Percentiles rank a stretch among this genome's conserved stretches.
Conservation (phyloP, 169 alveolate genomes). For the Cystoisospora suis region DNA sequence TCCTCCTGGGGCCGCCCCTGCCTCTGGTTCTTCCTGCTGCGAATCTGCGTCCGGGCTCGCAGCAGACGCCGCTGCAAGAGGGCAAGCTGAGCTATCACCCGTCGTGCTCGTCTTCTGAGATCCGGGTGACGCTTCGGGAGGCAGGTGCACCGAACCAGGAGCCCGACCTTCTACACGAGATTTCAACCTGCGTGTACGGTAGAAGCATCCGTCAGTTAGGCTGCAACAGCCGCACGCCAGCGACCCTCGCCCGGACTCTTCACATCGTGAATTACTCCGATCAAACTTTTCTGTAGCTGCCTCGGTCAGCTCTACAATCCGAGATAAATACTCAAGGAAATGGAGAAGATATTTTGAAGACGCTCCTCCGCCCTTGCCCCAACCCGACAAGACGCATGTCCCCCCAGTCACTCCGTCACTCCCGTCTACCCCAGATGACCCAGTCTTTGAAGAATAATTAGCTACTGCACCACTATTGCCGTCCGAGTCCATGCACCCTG, state of each 20-base stretch:
- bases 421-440: neutral
- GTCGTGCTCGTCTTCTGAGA: too few species aligned
- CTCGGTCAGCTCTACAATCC: constrained; percentile 44
- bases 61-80: too few species aligned
- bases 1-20: too few species aligned
- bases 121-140: too few species aligned
- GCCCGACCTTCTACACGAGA: too few species aligned
- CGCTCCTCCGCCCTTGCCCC: constrained; percentile 30
- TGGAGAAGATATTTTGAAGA: constrained; percentile 57
- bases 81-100: too few species aligned
- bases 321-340: constrained; percentile 61
- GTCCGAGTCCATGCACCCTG: neutral
- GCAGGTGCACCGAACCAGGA: too few species aligned
- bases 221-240: constrained; percentile 20
- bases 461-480: neutral
- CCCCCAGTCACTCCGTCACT: neutral
- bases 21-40: too few species aligned
- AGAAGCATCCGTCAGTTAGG: constrained; percentile 9
- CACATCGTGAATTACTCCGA: neutral
- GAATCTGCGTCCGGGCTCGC: too few species aligned
- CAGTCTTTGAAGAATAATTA: too few species aligned
- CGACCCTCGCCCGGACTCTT: neutral
- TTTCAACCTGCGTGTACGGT: neutral
- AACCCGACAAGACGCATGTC: too few species aligned
- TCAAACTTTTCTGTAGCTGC: neutral